phyloP scores from a whole-genome alignment of 805 yeast genomes.

The Ogataea ramenticola region DNA sequence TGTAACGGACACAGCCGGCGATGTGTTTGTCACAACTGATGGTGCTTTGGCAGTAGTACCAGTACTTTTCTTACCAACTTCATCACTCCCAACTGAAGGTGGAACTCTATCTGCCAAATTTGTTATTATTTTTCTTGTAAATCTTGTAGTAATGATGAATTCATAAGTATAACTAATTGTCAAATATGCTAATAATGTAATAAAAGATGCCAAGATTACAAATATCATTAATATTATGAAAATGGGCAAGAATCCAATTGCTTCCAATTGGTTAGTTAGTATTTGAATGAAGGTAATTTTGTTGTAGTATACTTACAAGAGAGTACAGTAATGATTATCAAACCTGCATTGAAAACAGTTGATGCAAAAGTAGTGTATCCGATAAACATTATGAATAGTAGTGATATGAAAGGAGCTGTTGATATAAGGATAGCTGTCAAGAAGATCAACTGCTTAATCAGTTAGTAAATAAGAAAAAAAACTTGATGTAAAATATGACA shows the following conservation, averaged over 20 bases:
- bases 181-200: conserved; percentile 7
- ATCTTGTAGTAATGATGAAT: conserved; percentile 5
- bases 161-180: conserved; percentile 4
- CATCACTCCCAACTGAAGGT: conserved; percentile 25
- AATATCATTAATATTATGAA: conserved; percentile 12
- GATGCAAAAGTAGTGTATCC: neutral
- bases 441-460: neutral
- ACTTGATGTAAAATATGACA: too few species aligned
- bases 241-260: conserved; percentile 19
- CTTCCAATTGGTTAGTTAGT: conserved; percentile 4
- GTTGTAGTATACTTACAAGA: neutral
- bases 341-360: neutral
- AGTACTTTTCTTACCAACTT: conserved; percentile 12
- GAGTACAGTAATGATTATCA: neutral
- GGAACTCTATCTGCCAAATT: conserved; percentile 24
- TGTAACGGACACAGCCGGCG: too few species aligned
- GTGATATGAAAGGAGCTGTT: neutral
- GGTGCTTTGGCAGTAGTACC: too few species aligned
- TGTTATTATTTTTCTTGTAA: conserved; percentile 14
- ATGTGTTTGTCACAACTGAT: too few species aligned
- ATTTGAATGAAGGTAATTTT: neutral
- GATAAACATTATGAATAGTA: neutral
- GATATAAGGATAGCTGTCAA: neutral
- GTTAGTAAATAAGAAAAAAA: conserved; percentile 1
- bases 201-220: conserved; percentile 7